Evolutionary conservation across 2,329 filamentous ascomycete species (phyloP), one percentile per base, ranked within the genome.

Genomic region (Mycosphaerella sp.): DNA sequence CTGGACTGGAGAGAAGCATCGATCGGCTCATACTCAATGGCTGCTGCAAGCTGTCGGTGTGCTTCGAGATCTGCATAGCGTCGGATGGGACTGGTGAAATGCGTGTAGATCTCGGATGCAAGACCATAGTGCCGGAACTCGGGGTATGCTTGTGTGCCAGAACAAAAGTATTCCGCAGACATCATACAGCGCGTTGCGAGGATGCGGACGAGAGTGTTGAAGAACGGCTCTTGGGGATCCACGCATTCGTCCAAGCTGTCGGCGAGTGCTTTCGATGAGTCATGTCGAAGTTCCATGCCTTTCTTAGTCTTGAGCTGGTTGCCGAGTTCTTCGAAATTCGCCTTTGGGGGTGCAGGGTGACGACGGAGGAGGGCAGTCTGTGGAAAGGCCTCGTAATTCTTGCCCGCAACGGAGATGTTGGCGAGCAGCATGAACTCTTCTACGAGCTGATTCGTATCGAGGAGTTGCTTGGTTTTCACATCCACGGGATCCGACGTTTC

Each of bases 351-450:
- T 11, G 92, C 84, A 14, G 81, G 90, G 78, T 98, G 93, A 55
- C 93, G 87, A 59, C 92, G 88, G 12, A 98, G 82, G 64, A 98
- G 84, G 46, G 93, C 93, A 0, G 91, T 97, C 72, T 98, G 92
- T 0, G 93, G 92, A 73, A 96, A 97, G 2, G 90, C 84, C 46
- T 87, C 81, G 74, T 95, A 89, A 67, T 95, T 95, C 71, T 89
- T 92, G 61, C 84, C 81, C 6, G 92, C 93, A 31, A 98, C 95
- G 63, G 86, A 92, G 67, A 89, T 90, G 74, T 98, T 98, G 77
- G 93, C 95, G 70, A 97, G 87, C 67, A 98, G 78, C 93, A 98
- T 98, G 78, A 98, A 97, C 70, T 98, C 93, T 69, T 98, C 93
- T 29, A 98, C 95, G 4, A 98, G 81, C 21, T 92, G 96, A 76